A percentile compares a stretch with the other conserved stretches of the same genome.
phyloP scores from a whole-genome alignment of 2,329 filamentous ascomycete genomes.

The Trichoderma citrinoviride region DNA sequence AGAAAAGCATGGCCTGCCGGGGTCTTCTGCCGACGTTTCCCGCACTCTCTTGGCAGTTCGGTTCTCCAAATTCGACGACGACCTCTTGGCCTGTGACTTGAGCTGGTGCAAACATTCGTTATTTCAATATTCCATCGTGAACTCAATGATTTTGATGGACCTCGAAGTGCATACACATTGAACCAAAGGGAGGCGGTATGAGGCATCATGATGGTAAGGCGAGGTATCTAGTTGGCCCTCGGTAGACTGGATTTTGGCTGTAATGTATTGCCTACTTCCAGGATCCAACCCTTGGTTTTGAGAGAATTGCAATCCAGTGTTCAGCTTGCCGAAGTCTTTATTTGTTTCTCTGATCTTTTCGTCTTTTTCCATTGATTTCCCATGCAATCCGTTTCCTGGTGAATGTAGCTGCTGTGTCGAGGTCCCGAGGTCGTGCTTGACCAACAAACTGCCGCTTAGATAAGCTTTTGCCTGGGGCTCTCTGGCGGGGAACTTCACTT shows the following conservation, averaged over 20 bases:
- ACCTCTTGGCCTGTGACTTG: neutral
- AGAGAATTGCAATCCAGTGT: no score
- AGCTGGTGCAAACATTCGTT: neutral
- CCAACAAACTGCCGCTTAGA: neutral
- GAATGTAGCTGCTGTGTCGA: neutral
- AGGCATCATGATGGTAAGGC: no score
- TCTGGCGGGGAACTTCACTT: constrained; percentile 2
- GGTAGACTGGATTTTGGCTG: no score
- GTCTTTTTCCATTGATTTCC: neutral
- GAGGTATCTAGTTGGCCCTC: no score
- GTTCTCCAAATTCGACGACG: neutral
- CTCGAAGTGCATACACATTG: no score
- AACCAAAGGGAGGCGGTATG: no score
- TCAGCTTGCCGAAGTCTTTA: no score
- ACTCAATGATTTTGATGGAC: no score
- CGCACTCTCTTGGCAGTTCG: neutral
- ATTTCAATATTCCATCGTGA: neutral
- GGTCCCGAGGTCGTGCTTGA: neutral
- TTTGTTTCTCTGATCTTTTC: no score
- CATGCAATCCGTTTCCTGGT: neutral
- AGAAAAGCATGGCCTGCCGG: neutral
- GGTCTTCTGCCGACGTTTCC: constrained; percentile 8
- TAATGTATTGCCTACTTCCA: no score
- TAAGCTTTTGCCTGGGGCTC: neutral
- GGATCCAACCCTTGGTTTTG: no score